A percentile compares a stretch with the other conserved stretches of the same genome.
These are phyloP conservation scores for Pilaira anomala DNA, from an alignment of 192 early-diverging fungal species.

Conservation along the genomic window DNA sequence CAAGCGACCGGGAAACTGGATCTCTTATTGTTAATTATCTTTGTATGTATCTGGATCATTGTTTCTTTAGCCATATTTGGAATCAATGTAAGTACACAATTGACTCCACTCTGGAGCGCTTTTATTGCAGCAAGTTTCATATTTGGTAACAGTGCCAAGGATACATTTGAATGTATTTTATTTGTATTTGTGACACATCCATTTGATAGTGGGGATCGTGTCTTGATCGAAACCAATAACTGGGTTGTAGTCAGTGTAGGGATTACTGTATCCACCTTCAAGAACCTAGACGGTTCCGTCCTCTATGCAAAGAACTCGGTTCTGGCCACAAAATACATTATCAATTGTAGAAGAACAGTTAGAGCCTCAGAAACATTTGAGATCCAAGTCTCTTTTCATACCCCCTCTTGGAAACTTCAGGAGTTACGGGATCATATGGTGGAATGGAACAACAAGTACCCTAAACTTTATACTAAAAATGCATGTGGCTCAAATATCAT, in stretches of 20 bases:
- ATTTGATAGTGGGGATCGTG: constrained; percentile 76
- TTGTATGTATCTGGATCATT: constrained; percentile 49
- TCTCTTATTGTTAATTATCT: constrained; percentile 57
- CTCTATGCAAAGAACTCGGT: constrained; percentile 73
- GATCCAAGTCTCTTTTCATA: constrained; percentile 68
- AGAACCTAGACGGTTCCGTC: constrained; percentile 70
- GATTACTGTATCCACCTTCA: constrained; percentile 78
- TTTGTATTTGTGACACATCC: constrained; percentile 83
- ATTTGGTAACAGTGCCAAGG: constrained; percentile 77
- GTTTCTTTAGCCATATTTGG: constrained; percentile 44
- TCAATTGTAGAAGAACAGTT: constrained; percentile 72
- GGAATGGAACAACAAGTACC: constrained; percentile 46
- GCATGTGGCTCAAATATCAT: constrained; percentile 55
- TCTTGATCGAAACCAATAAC: constrained; percentile 64
- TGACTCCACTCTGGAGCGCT: constrained; percentile 66
- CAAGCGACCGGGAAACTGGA: constrained; percentile 83
- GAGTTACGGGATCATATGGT: constrained; percentile 64
- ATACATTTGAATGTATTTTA: constrained; percentile 77
- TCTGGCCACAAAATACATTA: constrained; percentile 60
- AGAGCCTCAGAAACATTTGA: constrained; percentile 32
- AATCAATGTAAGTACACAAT: constrained; percentile 56
- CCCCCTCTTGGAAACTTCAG: constrained; percentile 65
- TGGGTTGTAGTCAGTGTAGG: constrained; percentile 75
- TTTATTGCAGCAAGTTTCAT: constrained; percentile 81
- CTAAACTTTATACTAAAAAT: constrained; percentile 54